Evolutionary conservation across 2,329 filamentous ascomycete species (phyloP), one percentile per base, ranked within the genome.

Genomic region (Penicillium vulpinum): DNA sequence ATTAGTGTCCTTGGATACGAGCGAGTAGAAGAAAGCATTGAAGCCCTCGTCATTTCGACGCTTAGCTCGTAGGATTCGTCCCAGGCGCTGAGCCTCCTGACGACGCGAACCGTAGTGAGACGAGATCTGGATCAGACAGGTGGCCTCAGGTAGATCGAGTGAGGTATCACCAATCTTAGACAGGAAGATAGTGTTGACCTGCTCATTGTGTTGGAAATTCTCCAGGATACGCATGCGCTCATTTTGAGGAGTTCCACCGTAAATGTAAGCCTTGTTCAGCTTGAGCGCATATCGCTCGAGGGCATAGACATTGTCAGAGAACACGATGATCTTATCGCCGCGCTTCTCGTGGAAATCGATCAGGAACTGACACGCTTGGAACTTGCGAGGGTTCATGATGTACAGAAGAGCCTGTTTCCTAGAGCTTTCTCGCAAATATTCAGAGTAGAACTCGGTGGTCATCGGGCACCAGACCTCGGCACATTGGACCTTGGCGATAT

Each of bases 391-490:
- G 68, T 99, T 99, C 92, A 99, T 97, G 63, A 95, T 95, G 67
- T 94, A 97, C 2, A 97, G 84, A 7, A 91, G 74, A 9, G 83
- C 82, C 33, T 84, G 81, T 72, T 89, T 89, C 59, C 86, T 81
- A 16, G 85, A 85, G 13, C 86, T 87, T 60, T 85, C 85, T 53
- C 85, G 81, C 58, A 97, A 84, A 76, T 97, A 99, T 73, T 97
- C 91, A 18, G 91, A 88, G 74, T 97, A 97, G 72, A 99, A 99
- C 67, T 99, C 94, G 0, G 92, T 94, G 0, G 94, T 96, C 94
- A 99, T 99, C 2, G 93, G 92, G 70, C 94, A 99, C 94, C 94
- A 99, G 7, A 99, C 94, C 75, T 99, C 94, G 15, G 94, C 94
- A 74, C 94, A 99, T 74, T 99, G 94, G 2, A 99, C 94, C 65